Evolutionary conservation across 768 basidiomycete species (phyloP).

Genomic region (Filobasidium wieringae): DNA sequence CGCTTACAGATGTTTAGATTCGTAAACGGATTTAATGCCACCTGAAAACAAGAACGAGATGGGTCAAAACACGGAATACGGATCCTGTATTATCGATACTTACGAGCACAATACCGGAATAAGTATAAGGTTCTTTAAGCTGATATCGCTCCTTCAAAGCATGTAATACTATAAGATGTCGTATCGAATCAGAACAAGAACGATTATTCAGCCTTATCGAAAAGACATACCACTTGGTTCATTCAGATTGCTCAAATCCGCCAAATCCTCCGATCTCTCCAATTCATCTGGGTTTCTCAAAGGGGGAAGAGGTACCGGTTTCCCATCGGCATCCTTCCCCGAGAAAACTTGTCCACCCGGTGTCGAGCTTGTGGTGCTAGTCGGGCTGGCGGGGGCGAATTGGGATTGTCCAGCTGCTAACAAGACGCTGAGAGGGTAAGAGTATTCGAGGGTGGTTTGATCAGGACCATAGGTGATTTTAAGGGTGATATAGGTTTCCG

Average conservation of each 20-base stretch:
- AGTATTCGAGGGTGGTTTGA: constrained; percentile 1
- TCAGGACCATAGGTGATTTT: constrained; percentile 3
- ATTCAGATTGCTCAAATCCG: constrained; percentile 93
- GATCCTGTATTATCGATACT: neutral
- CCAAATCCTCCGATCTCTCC: constrained; percentile 94
- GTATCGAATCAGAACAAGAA: neutral
- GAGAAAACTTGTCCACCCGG: neutral
- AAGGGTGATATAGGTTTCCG: constrained; percentile 14
- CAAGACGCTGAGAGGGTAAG: constrained; percentile 11
- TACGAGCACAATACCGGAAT: constrained; percentile 86
- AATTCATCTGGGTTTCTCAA: constrained; percentile 90
- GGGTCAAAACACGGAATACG: neutral
- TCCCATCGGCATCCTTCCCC: constrained; percentile 49
- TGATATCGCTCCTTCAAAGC: constrained; percentile 95
- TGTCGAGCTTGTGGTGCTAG: neutral
- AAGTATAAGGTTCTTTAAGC: constrained; percentile 95
- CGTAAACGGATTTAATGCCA: constrained; percentile 97
- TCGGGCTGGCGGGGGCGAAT: neutral
- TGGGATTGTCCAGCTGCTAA: constrained; percentile 7
- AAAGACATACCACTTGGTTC: constrained; percentile 73
- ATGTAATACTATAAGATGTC: constrained; percentile 58
- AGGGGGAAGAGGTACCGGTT: constrained; percentile 68
- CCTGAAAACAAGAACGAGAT: constrained; percentile 37
- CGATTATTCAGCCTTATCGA: neutral
- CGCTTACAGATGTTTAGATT: constrained; percentile 68